phyloP scores from a whole-genome alignment of 805 yeast genomes.

The Candida arabinofermentans region DNA sequence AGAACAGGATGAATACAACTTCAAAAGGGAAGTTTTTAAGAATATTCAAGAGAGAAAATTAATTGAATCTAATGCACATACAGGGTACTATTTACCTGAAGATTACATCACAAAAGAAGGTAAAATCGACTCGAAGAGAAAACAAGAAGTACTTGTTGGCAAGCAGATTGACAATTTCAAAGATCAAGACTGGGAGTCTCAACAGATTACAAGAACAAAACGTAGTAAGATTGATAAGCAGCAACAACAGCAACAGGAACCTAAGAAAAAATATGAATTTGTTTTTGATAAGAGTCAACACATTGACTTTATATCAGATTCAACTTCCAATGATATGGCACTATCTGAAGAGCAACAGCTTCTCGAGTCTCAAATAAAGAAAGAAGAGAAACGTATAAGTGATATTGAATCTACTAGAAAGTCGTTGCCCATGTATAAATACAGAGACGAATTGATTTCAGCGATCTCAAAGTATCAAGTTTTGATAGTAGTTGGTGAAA shows the following conservation, averaged over 20 bases:
- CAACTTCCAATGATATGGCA: conserved; percentile 26
- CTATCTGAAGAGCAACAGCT: conserved; percentile 28
- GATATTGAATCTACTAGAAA: conserved; percentile 49
- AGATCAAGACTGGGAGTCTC: conserved; percentile 47
- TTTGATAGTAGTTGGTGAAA: conserved; percentile 84
- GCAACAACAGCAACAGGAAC: conserved; percentile 14
- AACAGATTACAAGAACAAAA: conserved; percentile 40
- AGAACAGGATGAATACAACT: conserved; percentile 49
- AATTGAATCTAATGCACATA: conserved; percentile 18
- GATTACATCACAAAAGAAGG: conserved; percentile 53
- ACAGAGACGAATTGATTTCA: conserved; percentile 53
- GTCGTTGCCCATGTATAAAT: conserved; percentile 72
- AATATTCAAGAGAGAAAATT: conserved; percentile 39
- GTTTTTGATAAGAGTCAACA: conserved; percentile 68
- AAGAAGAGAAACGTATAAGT: conserved; percentile 33
- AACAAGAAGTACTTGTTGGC: conserved; percentile 44
- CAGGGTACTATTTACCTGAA: conserved; percentile 49
- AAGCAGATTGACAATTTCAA: conserved; percentile 20
- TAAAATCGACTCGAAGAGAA: conserved; percentile 49
- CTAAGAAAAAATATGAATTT: conserved; percentile 56
- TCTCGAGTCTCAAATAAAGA: conserved; percentile 29
- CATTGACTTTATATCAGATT: conserved; percentile 50
- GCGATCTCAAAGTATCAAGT: conserved; percentile 67
- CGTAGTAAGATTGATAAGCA: conserved; percentile 1
- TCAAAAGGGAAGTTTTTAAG: conserved; percentile 46